A percentile compares a stretch with the other conserved stretches of the same genome.
These are phyloP conservation scores for Cercospora sp. DNA, from an alignment of 2,329 filamentous ascomycete genomes.

Conservation along the genomic window DNA sequence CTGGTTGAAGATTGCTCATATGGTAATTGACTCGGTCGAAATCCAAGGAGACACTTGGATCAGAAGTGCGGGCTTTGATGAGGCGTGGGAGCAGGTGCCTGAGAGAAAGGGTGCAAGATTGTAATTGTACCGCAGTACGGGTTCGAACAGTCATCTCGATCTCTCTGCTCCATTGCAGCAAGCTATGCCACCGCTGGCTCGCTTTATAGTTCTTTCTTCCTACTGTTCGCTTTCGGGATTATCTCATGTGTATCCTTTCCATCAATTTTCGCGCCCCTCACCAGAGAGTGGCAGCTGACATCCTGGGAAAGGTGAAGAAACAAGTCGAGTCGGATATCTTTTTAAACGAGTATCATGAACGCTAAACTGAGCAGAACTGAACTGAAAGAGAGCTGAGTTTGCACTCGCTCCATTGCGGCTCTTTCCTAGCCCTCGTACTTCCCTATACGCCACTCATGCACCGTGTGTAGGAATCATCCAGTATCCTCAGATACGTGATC, in stretches of 20 bases:
- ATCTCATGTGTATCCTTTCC: neutral
- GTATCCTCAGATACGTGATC: neutral
- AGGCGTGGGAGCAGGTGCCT: conserved; percentile 60
- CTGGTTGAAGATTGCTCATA: conserved; percentile 62
- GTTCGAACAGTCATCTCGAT: neutral
- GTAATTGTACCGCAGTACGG: conserved; percentile 5
- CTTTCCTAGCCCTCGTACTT: neutral
- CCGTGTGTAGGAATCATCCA: neutral
- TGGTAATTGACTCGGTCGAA: conserved; percentile 65
- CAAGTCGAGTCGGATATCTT: neutral
- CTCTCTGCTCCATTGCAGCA: neutral
- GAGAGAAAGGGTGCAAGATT: conserved; percentile 26
- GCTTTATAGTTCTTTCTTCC: neutral
- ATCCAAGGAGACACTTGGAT: conserved; percentile 59
- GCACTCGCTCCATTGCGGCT: conserved; percentile 9
- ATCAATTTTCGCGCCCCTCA: neutral
- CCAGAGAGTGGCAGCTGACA: neutral
- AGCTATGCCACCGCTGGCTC: neutral
- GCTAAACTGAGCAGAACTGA: conserved; percentile 11
- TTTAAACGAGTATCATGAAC: conserved; percentile 8
- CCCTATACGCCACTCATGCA: conserved; percentile 1
- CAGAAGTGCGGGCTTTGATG: conserved; percentile 61
- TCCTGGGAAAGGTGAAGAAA: neutral
- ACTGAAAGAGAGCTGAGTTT: conserved; percentile 6
- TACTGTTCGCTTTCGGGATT: neutral